Conservation (phyloP, 768 basidiomycete species). For the Epithele typhae region DNA sequence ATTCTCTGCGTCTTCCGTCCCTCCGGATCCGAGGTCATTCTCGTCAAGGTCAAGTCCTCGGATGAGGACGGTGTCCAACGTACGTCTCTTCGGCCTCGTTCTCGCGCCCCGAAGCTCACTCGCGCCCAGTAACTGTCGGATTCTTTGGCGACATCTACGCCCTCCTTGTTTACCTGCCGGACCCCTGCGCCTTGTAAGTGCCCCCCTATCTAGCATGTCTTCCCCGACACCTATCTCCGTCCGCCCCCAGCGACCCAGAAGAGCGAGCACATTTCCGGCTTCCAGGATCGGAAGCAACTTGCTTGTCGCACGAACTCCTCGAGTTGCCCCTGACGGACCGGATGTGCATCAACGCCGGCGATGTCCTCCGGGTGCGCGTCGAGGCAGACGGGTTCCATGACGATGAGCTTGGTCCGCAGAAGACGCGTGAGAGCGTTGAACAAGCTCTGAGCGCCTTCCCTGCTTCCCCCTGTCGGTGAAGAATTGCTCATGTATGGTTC, state of each 20-base stretch:
- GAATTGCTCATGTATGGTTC: neutral
- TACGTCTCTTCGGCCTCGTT: conserved; percentile 33
- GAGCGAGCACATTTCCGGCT: conserved; percentile 83
- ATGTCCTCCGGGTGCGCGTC: conserved; percentile 72
- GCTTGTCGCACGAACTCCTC: conserved; percentile 52
- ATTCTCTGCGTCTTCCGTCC: conserved; percentile 86
- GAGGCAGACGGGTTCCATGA: conserved; percentile 83
- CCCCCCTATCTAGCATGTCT: neutral
- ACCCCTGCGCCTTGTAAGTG: conserved; percentile 74
- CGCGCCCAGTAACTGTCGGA: conserved; percentile 64
- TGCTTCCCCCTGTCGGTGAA: neutral
- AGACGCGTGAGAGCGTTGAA: conserved; percentile 63
- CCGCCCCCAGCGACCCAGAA: conserved; percentile 63
- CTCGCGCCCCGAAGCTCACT: neutral
- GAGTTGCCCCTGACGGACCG: conserved; percentile 61
- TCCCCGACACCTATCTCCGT: neutral
- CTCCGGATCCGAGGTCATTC: conserved; percentile 83
- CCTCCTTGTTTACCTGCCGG: conserved; percentile 76
- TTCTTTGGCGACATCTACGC: conserved; percentile 96
- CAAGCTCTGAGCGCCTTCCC: conserved; percentile 45
- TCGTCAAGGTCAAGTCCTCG: conserved; percentile 85
- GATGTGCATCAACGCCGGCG: conserved; percentile 79
- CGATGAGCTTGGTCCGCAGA: conserved; percentile 84
- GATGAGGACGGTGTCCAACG: conserved; percentile 82
- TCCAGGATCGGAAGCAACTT: conserved; percentile 50